Evolutionary conservation across 192 early-diverging fungal species (phyloP).

Genomic region (Backusella psychrophila): DNA sequence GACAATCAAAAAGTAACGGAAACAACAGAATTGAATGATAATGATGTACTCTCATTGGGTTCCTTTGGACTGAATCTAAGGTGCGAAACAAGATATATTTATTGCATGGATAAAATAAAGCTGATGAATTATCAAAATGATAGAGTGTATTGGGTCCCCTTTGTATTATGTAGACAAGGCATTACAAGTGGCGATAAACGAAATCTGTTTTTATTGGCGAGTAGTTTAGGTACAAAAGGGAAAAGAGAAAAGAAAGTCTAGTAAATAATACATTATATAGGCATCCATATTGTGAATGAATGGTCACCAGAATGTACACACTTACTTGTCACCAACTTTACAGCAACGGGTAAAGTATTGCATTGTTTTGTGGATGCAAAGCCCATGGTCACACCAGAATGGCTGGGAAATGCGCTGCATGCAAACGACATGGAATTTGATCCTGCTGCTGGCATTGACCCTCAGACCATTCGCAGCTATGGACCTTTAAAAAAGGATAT

Average conservation of each 20-base stretch:
- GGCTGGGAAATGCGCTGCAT: background rate
- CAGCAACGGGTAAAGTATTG: background rate
- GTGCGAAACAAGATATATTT: background rate
- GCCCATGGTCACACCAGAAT: background rate
- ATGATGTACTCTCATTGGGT: background rate
- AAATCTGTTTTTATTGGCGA: background rate
- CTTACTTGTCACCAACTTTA: background rate
- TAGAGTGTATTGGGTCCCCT: background rate
- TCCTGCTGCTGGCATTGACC: background rate
- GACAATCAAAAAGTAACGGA: background rate
- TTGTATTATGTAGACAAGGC: background rate
- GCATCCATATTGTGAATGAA: background rate
- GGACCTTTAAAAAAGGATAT: background rate
- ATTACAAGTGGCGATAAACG: background rate
- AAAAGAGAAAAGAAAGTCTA: background rate
- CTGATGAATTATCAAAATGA: background rate
- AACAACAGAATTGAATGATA: background rate
- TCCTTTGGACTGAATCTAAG: background rate
- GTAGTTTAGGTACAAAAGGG: background rate
- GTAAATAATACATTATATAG: background rate
- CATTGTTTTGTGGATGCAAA: background rate
- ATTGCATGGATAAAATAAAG: background rate
- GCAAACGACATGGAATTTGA: background rate
- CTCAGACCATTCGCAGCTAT: background rate
- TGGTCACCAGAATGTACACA: background rate